phyloP scores from a whole-genome alignment of 2,329 filamentous ascomycete species.

The Dactylonectria estremocensis region DNA sequence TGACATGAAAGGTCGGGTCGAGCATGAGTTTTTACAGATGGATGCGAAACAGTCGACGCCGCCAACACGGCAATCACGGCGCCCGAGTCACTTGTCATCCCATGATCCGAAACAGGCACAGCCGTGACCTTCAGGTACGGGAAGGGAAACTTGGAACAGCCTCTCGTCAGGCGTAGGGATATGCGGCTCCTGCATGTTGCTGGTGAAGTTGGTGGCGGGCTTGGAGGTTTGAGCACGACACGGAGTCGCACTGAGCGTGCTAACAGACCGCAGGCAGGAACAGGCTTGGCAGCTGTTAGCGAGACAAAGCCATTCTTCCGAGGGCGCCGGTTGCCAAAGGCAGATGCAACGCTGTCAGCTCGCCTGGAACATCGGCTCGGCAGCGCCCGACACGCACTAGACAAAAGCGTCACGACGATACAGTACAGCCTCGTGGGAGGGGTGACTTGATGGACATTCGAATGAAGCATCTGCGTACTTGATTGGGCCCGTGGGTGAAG shows the following conservation, averaged over 20 bases:
- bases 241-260: too few species aligned
- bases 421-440: neutral
- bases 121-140: neutral
- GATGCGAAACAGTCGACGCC: neutral
- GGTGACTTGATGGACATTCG: neutral
- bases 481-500: neutral
- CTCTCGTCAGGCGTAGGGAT: neutral
- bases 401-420: neutral
- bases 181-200: neutral
- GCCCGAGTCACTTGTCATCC: neutral
- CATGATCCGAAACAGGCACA: neutral
- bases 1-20: neutral
- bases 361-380: slow-evolving; percentile 2
- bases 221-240: neutral
- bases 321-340: neutral
- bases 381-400: neutral
- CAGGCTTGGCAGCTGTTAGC: neutral
- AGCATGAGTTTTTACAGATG: neutral
- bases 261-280: neutral
- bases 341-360: neutral
- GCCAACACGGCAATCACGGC: neutral
- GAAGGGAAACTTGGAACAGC: neutral
- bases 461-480: neutral
- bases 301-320: too few species aligned
- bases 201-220: neutral